Conservation (phyloP, 2,329 filamentous ascomycete species). For the Apiospora pterosperma region DNA sequence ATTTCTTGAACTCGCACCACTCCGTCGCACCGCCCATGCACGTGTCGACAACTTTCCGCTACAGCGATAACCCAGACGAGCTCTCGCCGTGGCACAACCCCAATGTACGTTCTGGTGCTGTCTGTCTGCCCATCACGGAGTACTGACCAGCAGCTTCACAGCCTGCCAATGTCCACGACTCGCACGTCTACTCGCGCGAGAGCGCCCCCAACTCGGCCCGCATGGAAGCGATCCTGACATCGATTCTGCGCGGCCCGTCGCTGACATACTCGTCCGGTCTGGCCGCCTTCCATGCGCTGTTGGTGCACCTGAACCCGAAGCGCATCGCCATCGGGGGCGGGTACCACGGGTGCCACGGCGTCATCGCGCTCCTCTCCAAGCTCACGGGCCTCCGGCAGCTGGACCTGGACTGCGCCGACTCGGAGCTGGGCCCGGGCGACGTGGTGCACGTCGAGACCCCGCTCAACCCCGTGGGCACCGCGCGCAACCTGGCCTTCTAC, state of each 20-base stretch:
- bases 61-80: conserved; percentile 65
- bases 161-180: conserved; percentile 51
- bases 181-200: conserved; percentile 81
- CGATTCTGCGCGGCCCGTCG: conserved; percentile 65
- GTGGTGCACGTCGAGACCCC: conserved; percentile 91
- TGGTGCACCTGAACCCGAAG: conserved; percentile 80
- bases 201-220: conserved; percentile 77
- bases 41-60: conserved; percentile 88
- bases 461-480: conserved; percentile 84
- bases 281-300: conserved; percentile 80
- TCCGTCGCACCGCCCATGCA: conserved; percentile 89
- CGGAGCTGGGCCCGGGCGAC: conserved; percentile 71
- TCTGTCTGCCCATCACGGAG: neutral
- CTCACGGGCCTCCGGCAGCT: conserved; percentile 73
- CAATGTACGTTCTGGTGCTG: conserved; percentile 44
- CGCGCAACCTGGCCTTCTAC: conserved; percentile 68
- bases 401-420: conserved; percentile 63
- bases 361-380: conserved; percentile 69
- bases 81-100: conserved; percentile 51
- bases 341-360: conserved; percentile 92
- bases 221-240: conserved; percentile 76
- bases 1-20: conserved; percentile 67
- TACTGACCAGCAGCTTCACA: conserved; percentile 20
- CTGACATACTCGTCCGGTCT: conserved; percentile 84
- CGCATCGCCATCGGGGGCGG: conserved; percentile 79